Conservation (phyloP, 805 yeast species). For the Cyberlindnera suaveolens region DNA sequence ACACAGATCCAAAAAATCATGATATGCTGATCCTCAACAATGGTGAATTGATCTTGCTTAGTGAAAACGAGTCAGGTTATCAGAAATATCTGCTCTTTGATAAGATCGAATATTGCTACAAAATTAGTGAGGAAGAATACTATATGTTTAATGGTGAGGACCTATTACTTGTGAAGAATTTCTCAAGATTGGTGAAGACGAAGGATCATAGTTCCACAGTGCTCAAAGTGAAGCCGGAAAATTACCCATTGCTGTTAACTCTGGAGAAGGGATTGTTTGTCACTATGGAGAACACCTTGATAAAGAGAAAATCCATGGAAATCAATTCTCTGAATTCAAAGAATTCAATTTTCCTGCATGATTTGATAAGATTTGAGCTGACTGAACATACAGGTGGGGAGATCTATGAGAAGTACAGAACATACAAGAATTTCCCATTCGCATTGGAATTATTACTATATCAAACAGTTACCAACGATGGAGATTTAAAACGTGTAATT, state of each 20-base stretch:
- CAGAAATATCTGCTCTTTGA: slow-evolving; percentile 18
- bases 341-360: slow-evolving; percentile 38
- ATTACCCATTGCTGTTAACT: slow-evolving; percentile 23
- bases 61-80: slow-evolving; percentile 5
- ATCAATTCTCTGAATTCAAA: slow-evolving; percentile 29
- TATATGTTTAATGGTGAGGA: slow-evolving; percentile 36
- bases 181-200: slow-evolving; percentile 6
- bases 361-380: slow-evolving; percentile 39
- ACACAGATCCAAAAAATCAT: slow-evolving; percentile 1
- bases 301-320: slow-evolving; percentile 25
- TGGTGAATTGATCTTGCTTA: slow-evolving; percentile 21
- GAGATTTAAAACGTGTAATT: slow-evolving; percentile 15
- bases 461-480: slow-evolving; percentile 23
- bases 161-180: slow-evolving; percentile 21
- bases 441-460: slow-evolving; percentile 41
- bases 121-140: slow-evolving; percentile 19
- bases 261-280: slow-evolving; percentile 30
- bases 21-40: slow-evolving; percentile 20
- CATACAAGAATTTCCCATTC: slow-evolving; percentile 34
- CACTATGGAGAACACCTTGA: slow-evolving; percentile 34
- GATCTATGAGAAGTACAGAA: slow-evolving; percentile 21
- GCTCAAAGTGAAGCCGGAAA: slow-evolving; percentile 26
- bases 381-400: slow-evolving; percentile 4
- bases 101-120: slow-evolving; percentile 21
- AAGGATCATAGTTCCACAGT: slow-evolving; percentile 11